Evolutionary conservation across 257 asterid species (phyloP).

Genomic region (Nicotiana knightiana): DNA sequence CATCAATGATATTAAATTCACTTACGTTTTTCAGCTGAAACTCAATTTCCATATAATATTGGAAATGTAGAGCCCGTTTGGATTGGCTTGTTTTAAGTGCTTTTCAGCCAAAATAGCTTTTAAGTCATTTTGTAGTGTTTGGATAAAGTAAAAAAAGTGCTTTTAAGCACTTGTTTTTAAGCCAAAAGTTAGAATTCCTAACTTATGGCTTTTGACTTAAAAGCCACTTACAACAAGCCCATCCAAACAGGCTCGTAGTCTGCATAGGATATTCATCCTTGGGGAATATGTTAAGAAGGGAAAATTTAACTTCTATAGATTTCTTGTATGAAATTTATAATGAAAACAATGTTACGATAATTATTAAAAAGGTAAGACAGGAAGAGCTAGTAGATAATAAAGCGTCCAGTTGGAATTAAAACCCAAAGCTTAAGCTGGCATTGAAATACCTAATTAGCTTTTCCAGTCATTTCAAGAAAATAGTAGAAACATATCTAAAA

Average conservation of each 20-base stretch:
- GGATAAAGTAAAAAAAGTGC: no score
- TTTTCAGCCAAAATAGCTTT: no score
- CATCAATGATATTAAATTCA: neutral
- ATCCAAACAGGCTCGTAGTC: no score
- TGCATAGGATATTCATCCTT: neutral
- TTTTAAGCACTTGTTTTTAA: no score
- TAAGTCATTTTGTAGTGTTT: no score
- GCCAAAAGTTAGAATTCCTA: no score
- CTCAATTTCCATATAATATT: neutral
- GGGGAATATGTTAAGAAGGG: neutral
- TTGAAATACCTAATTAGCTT: neutral
- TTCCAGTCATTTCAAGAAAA: neutral
- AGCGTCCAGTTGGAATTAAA: neutral
- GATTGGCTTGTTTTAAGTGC: no score
- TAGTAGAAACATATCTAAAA: neutral
- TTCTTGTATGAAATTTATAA: neutral
- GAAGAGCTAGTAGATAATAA: neutral
- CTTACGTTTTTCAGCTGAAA: neutral
- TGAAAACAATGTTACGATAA: neutral
- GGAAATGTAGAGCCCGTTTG: no score
- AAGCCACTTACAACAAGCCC: no score
- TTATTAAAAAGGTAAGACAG: neutral
- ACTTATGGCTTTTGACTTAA: no score
- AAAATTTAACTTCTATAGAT: neutral
- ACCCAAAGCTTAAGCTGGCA: neutral